Conservation (phyloP, 2,329 filamentous ascomycete species). For the Neoscytalidium dimidiatum region DNA sequence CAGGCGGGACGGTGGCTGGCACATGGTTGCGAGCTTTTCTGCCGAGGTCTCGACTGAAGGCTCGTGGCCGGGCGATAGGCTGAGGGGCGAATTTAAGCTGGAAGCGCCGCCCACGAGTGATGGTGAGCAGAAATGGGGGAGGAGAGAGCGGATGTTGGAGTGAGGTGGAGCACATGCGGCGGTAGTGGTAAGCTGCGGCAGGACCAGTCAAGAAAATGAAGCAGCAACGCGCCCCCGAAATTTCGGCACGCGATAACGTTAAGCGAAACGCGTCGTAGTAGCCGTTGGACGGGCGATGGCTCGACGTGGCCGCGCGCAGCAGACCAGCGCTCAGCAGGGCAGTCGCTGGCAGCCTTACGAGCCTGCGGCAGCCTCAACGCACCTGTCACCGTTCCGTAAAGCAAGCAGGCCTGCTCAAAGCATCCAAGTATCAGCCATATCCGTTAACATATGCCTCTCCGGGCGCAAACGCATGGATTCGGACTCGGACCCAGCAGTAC, state of each 20-base stretch:
- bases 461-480: neutral
- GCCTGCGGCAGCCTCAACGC: neutral
- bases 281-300: neutral
- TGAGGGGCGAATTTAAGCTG: neutral
- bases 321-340: neutral
- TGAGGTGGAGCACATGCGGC: neutral
- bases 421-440: slow-evolving; percentile 1
- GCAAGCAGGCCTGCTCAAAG: neutral
- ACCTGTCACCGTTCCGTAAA: neutral
- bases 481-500: neutral
- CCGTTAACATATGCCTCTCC: neutral
- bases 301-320: neutral
- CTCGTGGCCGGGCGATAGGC: neutral
- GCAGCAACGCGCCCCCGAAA: neutral
- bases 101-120: neutral
- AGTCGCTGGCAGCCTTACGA: slow-evolving; percentile 2
- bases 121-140: neutral
- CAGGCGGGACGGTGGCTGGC: neutral
- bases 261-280: neutral
- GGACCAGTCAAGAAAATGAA: neutral
- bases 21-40: neutral
- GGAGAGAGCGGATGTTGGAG: neutral
- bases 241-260: neutral
- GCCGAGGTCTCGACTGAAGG: neutral
- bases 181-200: neutral